A percentile compares a stretch with the other conserved stretches of the same genome.
phyloP scores from a whole-genome alignment of 73 alveolate genomes.

The Uronychia binucleata region DNA sequence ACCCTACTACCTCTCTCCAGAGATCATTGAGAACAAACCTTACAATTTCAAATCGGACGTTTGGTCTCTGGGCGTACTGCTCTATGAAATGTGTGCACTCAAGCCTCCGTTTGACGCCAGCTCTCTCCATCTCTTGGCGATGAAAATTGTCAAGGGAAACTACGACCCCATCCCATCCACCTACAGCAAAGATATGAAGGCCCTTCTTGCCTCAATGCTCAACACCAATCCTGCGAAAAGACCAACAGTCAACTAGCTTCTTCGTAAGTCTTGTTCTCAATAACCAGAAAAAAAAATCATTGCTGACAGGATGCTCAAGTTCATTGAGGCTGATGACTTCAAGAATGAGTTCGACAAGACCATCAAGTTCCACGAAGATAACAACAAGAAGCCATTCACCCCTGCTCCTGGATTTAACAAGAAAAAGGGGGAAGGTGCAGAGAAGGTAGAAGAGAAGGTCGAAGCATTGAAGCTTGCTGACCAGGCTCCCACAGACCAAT shows the following conservation, averaged over 20 bases:
- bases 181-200: constrained; percentile 73
- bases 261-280: constrained; percentile 47
- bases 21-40: constrained; percentile 72
- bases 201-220: constrained; percentile 66
- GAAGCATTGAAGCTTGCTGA: background rate
- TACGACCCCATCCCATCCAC: constrained; percentile 71
- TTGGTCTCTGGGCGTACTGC: constrained; percentile 87
- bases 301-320: constrained; percentile 71
- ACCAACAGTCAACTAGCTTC: constrained; percentile 83
- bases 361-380: constrained; percentile 63
- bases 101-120: constrained; percentile 88
- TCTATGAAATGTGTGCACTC: constrained; percentile 86
- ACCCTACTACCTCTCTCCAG: constrained; percentile 91
- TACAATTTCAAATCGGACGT: constrained; percentile 82
- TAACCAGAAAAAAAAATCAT: constrained; percentile 39
- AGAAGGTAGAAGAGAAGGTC: background rate
- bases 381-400: constrained; percentile 11
- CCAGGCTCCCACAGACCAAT: constrained; percentile 20
- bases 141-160: constrained; percentile 77
- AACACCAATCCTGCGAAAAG: constrained; percentile 79
- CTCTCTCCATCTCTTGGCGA: constrained; percentile 72
- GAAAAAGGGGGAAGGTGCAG: constrained; percentile 8
- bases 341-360: constrained; percentile 87
- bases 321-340: constrained; percentile 69
- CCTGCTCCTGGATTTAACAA: background rate